Evolutionary conservation across 2,329 filamentous ascomycete species (phyloP).

Genomic region (Cadophora luteo-olivacea): DNA sequence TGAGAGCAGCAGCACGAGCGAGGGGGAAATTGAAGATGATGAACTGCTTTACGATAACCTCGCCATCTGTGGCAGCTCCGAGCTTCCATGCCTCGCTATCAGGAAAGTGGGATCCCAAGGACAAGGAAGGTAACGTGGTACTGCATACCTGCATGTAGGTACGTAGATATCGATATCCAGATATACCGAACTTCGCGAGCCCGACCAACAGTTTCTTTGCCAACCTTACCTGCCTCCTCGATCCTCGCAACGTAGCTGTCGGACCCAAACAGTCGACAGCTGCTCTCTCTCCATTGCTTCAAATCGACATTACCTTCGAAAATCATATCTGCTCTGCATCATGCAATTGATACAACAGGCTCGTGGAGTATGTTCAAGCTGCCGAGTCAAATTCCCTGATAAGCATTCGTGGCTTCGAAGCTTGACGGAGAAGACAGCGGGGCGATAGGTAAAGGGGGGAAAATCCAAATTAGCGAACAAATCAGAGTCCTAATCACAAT

Average conservation of each 20-base stretch:
- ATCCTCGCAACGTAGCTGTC: too few species aligned
- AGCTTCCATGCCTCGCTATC: neutral
- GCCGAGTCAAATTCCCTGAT: neutral
- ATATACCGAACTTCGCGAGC: neutral
- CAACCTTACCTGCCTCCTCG: too few species aligned
- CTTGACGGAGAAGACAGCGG: neutral
- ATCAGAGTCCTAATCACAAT: neutral
- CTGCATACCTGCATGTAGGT: slow-evolving; percentile 5
- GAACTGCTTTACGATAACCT: neutral
- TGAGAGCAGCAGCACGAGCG: neutral
- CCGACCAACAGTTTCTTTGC: neutral
- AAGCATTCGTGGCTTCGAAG: slow-evolving; percentile 7
- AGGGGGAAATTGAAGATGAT: neutral
- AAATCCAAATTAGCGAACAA: neutral
- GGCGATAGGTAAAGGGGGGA: neutral
- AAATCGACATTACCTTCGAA: too few species aligned
- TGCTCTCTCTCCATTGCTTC: neutral
- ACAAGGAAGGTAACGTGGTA: slow-evolving; percentile 7
- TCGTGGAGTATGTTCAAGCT: neutral
- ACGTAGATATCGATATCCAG: neutral
- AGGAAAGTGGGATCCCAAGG: neutral
- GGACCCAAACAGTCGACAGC: too few species aligned
- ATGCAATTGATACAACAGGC: too few species aligned
- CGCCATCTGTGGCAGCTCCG: neutral
- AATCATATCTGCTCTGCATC: too few species aligned